A percentile compares a stretch with the other conserved stretches of the same genome.
Evolutionary conservation across 345 rosid genomes (phyloP).

Genomic region (Psidium friedrichsthalianum): DNA sequence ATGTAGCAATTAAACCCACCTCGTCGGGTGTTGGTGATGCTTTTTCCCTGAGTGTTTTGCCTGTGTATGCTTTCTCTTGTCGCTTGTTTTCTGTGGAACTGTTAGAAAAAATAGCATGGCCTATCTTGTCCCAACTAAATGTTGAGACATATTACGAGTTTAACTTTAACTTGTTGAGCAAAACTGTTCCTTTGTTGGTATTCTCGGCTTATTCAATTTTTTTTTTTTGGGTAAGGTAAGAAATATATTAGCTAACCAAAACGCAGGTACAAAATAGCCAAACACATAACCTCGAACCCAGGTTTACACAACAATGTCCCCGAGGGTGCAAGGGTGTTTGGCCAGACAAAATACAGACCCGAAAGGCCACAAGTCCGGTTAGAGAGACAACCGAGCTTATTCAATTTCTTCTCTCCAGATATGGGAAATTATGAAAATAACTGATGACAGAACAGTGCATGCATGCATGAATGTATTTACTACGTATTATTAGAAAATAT

Average conservation of each 20-base stretch:
- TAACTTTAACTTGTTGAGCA: not conserved
- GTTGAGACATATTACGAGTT: not conserved
- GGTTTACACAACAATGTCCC: too few species aligned
- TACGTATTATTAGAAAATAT: not conserved
- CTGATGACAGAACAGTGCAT: not conserved
- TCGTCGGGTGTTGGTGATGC: not conserved
- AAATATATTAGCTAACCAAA: too few species aligned
- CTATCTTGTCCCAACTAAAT: not conserved
- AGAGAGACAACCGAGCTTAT: too few species aligned
- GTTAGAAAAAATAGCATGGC: not conserved
- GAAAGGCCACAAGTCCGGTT: too few species aligned
- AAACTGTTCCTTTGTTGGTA: not conserved
- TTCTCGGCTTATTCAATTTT: not conserved
- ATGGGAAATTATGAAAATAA: not conserved
- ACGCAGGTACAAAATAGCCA: too few species aligned
- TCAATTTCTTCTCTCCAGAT: not conserved
- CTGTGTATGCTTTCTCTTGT: not conserved
- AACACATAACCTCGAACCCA: too few species aligned
- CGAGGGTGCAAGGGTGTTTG: too few species aligned
- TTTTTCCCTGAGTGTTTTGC: not conserved
- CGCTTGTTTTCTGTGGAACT: not conserved
- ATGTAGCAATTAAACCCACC: not conserved
- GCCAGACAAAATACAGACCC: too few species aligned
- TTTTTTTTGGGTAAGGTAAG: too few species aligned
- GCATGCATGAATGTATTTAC: not conserved